These are phyloP conservation scores for Melaleuca alternifolia DNA, from an alignment of 345 rosid genomes.

Conservation along the genomic window DNA sequence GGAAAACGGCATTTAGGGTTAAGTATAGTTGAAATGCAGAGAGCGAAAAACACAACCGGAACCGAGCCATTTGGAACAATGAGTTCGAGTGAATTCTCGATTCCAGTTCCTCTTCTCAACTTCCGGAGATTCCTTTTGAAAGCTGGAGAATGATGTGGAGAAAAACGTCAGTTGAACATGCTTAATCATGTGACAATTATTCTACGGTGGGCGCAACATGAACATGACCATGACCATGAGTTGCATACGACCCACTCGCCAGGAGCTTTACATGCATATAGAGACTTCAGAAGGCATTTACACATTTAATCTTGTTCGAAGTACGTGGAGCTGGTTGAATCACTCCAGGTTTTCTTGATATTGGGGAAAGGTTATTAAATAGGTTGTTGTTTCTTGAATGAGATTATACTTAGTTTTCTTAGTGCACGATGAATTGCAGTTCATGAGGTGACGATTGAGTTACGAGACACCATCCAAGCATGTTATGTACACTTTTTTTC, in stretches of 20 bases:
- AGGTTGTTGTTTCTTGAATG: neutral
- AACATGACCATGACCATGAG: neutral
- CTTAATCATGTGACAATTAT: neutral
- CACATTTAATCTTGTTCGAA: neutral
- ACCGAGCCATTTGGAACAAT: neutral
- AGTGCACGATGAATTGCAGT: no score
- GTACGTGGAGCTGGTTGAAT: neutral
- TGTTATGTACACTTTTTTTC: neutral
- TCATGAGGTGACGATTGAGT: neutral
- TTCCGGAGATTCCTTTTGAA: neutral
- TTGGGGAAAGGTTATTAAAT: neutral
- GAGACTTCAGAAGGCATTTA: neutral
- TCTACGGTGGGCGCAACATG: neutral
- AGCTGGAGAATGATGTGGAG: neutral
- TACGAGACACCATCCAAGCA: neutral
- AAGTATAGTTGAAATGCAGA: neutral
- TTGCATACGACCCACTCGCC: neutral
- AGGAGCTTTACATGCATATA: neutral
- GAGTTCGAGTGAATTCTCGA: neutral
- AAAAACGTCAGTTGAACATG: neutral
- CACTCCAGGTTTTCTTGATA: neutral
- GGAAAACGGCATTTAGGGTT: neutral
- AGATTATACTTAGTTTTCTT: neutral
- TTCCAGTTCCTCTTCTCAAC: neutral
- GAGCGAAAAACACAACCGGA: neutral